Base-by-base conservation (phyloP, 2,329 filamentous ascomycete genomes). In the Gaeumannomyces tritici region DNA sequence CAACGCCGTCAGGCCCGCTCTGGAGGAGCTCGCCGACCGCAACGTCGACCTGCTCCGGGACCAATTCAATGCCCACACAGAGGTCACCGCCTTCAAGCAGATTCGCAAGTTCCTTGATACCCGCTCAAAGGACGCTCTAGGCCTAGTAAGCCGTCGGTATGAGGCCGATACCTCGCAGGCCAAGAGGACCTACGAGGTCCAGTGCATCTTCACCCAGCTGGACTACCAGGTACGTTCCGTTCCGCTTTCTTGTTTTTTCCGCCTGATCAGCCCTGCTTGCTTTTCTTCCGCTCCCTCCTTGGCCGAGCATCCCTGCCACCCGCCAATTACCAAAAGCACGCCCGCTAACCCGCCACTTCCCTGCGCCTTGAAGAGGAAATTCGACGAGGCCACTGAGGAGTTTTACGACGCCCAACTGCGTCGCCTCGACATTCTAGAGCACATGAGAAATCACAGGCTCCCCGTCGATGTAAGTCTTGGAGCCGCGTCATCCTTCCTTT, bases 21-120 rank as follows among this genome's bases (percentile, higher is more conserved):
- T 89, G 18, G 84, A 86, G 63, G 86, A 89, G 69, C 77, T 91
- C 26, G 85, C 86, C 24, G 82, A 84, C 61, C 80, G 84, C 42
- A 81, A 77, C 61, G 74, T 88, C 63, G 82, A 85, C 59, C 78
- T 81, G 63, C 74, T 89, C 63, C 77, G 84, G 65, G 75, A 80
- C 59, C 78, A 85, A 61, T 77, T 81, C 9, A 73, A 81, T 11
- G 77, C 76, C 57, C 78, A 86, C 73, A 79, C 82, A 69, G 72
- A 81, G 65, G 79, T 79, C 15, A 75, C 77, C 8, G 83, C 87
- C 69, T 84, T 84, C 71, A 66, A 74, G 12, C 71, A 75, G 24
- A 74, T 88, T 62, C 77, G 80, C 67, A 70, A 74, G 4, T 76
- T 83, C 64, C 77, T 91, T 15, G 74, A 82, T 62, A 67, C 75